Evolutionary conservation across 257 asterid species (phyloP), one percentile per base, ranked within the genome.

Genomic region (Solanum phureja): DNA sequence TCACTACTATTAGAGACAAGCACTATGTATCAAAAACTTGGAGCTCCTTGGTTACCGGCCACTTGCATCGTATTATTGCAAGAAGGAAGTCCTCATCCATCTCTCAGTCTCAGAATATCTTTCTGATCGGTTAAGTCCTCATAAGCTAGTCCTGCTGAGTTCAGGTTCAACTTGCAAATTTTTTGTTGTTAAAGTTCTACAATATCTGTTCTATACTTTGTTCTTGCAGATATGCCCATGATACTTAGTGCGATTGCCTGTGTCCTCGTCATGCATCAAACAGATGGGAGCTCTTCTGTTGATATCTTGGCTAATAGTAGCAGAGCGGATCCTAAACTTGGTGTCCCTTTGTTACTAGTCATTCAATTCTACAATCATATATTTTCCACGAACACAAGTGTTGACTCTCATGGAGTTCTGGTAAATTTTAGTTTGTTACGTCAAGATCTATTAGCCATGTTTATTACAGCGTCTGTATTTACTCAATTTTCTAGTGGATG

Each of bases 261-360:
- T 87, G 94, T 95, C 92, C 88, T 92, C 87, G 90, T 97, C 75
- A 88, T 94, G 98, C 95, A 95, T 93, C 94, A 88, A 87, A 90
- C 86, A 40, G 73, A 89, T 83, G 91, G 94, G 81, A 92, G 87
- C 87, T 89, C 91, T 88, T 92, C 95, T 37, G 89, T 90, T 37
- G 95, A 95, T 90, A 90, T 97, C 84, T 91, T 97, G 93, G 93
- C 94, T 90, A 77, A 90, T 87, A 90, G 94, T 88, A 91, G 92
- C 90, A 88, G 76, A 87, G 66, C 92, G 90, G 96, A 91, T 82
- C 98, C 98, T 42, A 94, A 91, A 92, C 92, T 93, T 83, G 98
- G 98, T 37, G 94, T 96, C 84, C 92, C 99, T 5, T 86, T 96
- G 92, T 90, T 95, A 94, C 92, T 97, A 73, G 87, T 93, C 88